These are phyloP conservation scores for Pterula multifida DNA, from an alignment of 1,284 basidiomycete species.

Conservation along the genomic window DNA sequence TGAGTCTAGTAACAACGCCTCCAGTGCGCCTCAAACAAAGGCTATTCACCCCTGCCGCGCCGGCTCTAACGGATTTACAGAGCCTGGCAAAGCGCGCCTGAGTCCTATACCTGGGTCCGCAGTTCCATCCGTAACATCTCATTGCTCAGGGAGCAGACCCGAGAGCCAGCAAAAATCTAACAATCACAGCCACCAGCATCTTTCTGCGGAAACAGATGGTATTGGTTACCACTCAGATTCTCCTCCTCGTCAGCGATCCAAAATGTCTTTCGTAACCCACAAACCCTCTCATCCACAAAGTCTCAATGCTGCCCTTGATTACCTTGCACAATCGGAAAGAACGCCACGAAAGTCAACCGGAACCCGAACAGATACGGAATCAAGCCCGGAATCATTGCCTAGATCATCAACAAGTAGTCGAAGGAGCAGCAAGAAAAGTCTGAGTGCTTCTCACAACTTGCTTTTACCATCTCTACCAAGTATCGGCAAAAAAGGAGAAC, in stretches of 20 bases:
- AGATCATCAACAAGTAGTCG: constrained; percentile 3
- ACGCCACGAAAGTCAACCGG: constrained; percentile 19
- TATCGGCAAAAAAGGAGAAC: constrained; percentile 17
- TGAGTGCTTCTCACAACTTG: not conserved
- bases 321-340: constrained; percentile 33
- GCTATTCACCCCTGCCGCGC: not conserved
- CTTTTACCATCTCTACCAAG: not conserved
- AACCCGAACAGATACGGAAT: constrained; percentile 17
- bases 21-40: not conserved
- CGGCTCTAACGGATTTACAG: not conserved
- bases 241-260: constrained; percentile 23
- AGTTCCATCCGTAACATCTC: not conserved
- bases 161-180: not conserved
- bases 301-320: constrained; percentile 42
- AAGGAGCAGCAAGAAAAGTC: not conserved
- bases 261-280: constrained; percentile 34
- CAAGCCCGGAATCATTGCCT: constrained; percentile 14
- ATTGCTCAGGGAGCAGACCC: not conserved
- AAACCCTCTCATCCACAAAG: constrained; percentile 39
- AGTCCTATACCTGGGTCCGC: not conserved
- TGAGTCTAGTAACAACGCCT: not conserved
- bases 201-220: constrained; percentile 12
- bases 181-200: constrained; percentile 36
- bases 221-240: constrained; percentile 18
- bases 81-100: not conserved